phyloP scores from a whole-genome alignment of 495 filamentous ascomycete genomes.

The Symbiotaphrina buchneri region DNA sequence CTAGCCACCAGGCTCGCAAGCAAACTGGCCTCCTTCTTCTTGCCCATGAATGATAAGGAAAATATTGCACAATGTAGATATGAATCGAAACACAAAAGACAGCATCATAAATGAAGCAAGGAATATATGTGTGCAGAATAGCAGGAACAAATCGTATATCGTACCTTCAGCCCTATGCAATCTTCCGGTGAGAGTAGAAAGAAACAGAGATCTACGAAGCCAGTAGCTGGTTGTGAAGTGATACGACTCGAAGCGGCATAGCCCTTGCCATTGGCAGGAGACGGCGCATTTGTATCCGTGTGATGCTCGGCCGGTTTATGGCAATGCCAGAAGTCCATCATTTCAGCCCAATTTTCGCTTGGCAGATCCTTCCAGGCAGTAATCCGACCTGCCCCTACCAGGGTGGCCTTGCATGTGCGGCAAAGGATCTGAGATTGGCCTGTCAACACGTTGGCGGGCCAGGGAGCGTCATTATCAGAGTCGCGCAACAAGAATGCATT shows the following conservation, averaged over 20 bases:
- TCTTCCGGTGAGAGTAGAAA: slow-evolving; percentile 45
- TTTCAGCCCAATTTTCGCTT: slow-evolving; percentile 94
- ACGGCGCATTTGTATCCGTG: slow-evolving; percentile 14
- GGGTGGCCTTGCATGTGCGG: slow-evolving; percentile 25
- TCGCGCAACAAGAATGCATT: background rate
- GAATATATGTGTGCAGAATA: slow-evolving; percentile 7
- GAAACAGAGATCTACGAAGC: slow-evolving; percentile 60
- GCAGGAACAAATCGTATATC: slow-evolving; percentile 11
- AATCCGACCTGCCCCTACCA: slow-evolving; percentile 21
- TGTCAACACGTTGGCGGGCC: slow-evolving; percentile 45
- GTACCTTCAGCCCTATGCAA: slow-evolving; percentile 40
- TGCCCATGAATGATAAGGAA: slow-evolving; percentile 24
- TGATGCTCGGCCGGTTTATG: slow-evolving; percentile 54
- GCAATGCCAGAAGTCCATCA: slow-evolving; percentile 99
- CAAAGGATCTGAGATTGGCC: slow-evolving; percentile 34
- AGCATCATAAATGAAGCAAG: slow-evolving; percentile 4
- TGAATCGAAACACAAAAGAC: slow-evolving; percentile 1
- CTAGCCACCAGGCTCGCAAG: slow-evolving; percentile 3
- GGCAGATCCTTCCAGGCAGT: slow-evolving; percentile 82
- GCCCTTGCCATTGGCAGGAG: slow-evolving; percentile 29
- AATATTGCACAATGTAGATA: background rate
- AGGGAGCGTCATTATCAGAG: slow-evolving; percentile 30
- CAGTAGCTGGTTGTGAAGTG: slow-evolving; percentile 33
- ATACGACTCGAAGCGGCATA: slow-evolving; percentile 57
- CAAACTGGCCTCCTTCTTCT: slow-evolving; percentile 68